A percentile compares a stretch with the other conserved stretches of the same genome.
phyloP scores from a whole-genome alignment of 2,329 filamentous ascomycete species.

The Phyllosticta paracitricarpa region DNA sequence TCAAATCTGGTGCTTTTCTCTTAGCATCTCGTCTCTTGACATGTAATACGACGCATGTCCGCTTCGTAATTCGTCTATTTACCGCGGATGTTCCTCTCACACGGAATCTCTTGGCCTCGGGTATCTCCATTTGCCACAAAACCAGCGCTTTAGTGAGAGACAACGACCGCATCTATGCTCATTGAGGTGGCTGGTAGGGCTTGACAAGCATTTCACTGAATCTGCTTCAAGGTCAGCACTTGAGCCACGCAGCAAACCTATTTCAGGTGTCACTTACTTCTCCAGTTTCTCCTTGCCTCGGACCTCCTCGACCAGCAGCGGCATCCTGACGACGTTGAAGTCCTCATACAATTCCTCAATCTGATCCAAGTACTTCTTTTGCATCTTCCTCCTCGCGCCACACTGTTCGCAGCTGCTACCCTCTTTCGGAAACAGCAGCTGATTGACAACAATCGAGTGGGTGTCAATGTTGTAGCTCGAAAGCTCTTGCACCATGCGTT shows the following conservation, averaged over 20 bases:
- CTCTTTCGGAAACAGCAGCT: slow-evolving; percentile 83
- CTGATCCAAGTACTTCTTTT: slow-evolving; percentile 98
- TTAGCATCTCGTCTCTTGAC: no score
- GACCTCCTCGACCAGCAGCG: slow-evolving; percentile 88
- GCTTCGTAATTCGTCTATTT: no score
- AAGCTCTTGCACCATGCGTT: slow-evolving; percentile 98
- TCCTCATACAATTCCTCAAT: slow-evolving; percentile 98
- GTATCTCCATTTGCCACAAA: background rate
- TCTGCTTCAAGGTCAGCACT: slow-evolving; percentile 15
- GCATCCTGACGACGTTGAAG: slow-evolving; percentile 99
- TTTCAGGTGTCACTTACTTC: slow-evolving; percentile 36
- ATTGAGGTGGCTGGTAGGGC: slow-evolving; percentile 59
- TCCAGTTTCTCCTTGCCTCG: slow-evolving; percentile 89
- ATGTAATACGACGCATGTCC: no score
- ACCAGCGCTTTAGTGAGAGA: background rate
- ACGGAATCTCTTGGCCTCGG: background rate
- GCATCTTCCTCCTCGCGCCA: slow-evolving; percentile 91
- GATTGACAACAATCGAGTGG: slow-evolving; percentile 95
- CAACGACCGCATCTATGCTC: slow-evolving; percentile 4
- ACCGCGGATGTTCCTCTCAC: background rate
- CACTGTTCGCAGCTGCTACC: slow-evolving; percentile 89
- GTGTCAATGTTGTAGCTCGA: slow-evolving; percentile 90
- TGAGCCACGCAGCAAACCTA: slow-evolving; percentile 11
- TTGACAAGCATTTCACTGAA: slow-evolving; percentile 78
- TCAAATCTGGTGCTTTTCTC: no score